phyloP scores from a whole-genome alignment of 495 filamentous ascomycete species.

The Amniculicola lignicola region DNA sequence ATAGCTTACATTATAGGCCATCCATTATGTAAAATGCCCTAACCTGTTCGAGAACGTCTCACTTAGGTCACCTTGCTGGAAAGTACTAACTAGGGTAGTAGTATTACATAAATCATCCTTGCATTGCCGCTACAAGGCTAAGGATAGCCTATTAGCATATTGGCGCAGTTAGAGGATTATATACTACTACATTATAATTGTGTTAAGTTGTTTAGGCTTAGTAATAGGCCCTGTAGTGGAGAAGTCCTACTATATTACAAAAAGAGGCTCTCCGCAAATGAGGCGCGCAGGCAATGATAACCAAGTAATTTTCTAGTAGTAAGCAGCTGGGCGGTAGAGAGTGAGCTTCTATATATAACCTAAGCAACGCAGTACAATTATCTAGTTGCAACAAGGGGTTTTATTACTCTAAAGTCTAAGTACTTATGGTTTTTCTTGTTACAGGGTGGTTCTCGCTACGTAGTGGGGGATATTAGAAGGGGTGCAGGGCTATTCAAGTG shows the following conservation, averaged over 20 bases:
- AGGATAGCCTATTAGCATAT: neutral
- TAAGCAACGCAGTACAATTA: neutral
- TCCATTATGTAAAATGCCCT: too few species aligned
- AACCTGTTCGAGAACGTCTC: too few species aligned
- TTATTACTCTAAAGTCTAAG: neutral
- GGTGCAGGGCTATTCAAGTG: too few species aligned
- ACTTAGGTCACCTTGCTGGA: too few species aligned
- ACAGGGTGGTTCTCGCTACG: conserved; percentile 3
- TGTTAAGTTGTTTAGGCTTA: neutral
- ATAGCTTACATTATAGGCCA: too few species aligned
- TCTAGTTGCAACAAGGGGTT: neutral
- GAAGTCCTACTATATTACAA: neutral
- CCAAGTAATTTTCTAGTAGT: neutral
- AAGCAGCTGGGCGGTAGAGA: neutral
- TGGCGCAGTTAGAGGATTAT: neutral
- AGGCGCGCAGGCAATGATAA: neutral
- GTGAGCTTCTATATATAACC: neutral
- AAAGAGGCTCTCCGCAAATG: neutral
- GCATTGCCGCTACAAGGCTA: neutral
- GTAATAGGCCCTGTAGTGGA: neutral
- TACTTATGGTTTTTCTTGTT: conserved; percentile 1
- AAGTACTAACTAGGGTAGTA: too few species aligned
- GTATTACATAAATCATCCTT: too few species aligned
- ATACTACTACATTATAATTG: neutral
- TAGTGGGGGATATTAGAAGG: conserved; percentile 1